Evolutionary conservation across 2,329 filamentous ascomycete genomes (phyloP).

Genomic region (Chaetomiaceae sp.): DNA sequence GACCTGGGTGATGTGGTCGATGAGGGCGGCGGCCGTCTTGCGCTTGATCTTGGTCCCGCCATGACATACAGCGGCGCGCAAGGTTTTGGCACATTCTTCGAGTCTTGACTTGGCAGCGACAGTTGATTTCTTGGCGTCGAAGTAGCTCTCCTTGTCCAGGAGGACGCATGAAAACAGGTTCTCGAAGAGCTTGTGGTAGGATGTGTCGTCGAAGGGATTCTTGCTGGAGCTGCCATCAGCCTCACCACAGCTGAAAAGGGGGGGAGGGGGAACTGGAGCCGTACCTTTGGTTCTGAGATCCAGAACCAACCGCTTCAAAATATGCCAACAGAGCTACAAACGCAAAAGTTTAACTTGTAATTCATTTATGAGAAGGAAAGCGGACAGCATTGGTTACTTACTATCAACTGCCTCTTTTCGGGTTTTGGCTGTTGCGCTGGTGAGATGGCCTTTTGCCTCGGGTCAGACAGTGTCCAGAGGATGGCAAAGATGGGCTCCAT

Average conservation of each 20-base stretch:
- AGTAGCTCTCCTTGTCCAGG: constrained; percentile 61
- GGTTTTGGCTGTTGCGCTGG: constrained; percentile 10
- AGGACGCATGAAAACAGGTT: constrained; percentile 66
- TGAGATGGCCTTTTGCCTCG: constrained; percentile 17
- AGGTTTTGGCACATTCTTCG: constrained; percentile 61
- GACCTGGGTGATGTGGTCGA: constrained; percentile 77
- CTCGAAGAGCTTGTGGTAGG: constrained; percentile 79
- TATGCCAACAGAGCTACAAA: constrained; percentile 21
- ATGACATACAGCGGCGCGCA: constrained; percentile 67
- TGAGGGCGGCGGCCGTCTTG: constrained; percentile 72
- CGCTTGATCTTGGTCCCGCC: constrained; percentile 63
- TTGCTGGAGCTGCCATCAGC: background rate
- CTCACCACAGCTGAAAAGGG: background rate
- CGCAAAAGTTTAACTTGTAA: background rate
- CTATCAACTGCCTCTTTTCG: constrained; percentile 24
- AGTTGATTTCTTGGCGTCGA: constrained; percentile 43
- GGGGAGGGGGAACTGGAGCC: background rate
- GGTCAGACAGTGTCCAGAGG: too few relatives aligned
- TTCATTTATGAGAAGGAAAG: background rate
- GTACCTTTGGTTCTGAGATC: constrained; percentile 19
- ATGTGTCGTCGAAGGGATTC: constrained; percentile 60
- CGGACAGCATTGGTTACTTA: constrained; percentile 11
- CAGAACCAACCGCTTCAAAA: constrained; percentile 22
- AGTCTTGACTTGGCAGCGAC: constrained; percentile 54
- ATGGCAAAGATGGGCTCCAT: background rate